A percentile compares a stretch with the other conserved stretches of the same genome.
Evolutionary conservation across 306 rosid species (phyloP).

Genomic region (Senna tora): DNA sequence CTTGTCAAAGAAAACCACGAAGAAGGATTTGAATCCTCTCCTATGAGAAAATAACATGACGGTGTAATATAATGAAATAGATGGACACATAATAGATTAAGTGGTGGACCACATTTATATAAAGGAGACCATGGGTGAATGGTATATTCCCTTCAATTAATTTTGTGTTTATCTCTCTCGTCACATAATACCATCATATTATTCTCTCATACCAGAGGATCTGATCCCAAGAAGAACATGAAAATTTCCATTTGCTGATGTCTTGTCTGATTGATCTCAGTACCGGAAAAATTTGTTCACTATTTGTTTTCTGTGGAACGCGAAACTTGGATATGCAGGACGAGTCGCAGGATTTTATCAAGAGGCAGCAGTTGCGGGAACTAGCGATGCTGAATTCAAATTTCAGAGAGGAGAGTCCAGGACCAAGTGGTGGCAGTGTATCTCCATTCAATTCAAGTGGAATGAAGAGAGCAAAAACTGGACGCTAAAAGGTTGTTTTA

Average conservation of each 20-base stretch:
- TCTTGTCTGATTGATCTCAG: conserved; percentile 1
- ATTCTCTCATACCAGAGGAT: no score
- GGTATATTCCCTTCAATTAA: no score
- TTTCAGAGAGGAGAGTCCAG: conserved; percentile 89
- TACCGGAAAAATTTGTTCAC: conserved; percentile 9
- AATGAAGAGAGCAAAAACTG: conserved; percentile 94
- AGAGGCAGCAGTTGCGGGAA: conserved; percentile 90
- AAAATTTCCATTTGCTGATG: conserved; percentile 9
- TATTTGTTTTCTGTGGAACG: conserved; percentile 28
- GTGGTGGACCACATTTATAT: no score
- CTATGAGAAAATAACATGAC: no score
- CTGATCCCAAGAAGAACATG: no score
- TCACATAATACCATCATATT: no score
- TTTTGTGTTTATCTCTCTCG: no score
- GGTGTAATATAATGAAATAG: no score
- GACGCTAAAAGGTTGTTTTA: conserved; percentile 52
- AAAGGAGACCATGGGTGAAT: no score
- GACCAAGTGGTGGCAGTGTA: conserved; percentile 82
- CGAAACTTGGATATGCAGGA: conserved; percentile 57
- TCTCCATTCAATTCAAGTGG: conserved; percentile 92
- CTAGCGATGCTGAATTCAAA: conserved; percentile 85
- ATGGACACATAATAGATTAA: no score
- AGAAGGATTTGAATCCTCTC: no score
- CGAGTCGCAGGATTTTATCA: conserved; percentile 81
- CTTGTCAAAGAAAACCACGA: conserved; percentile 29